A percentile compares a stretch with the other conserved stretches of the same genome.
phyloP scores from a whole-genome alignment of 805 yeast species.

The Schizosaccharomyces lindneri region DNA sequence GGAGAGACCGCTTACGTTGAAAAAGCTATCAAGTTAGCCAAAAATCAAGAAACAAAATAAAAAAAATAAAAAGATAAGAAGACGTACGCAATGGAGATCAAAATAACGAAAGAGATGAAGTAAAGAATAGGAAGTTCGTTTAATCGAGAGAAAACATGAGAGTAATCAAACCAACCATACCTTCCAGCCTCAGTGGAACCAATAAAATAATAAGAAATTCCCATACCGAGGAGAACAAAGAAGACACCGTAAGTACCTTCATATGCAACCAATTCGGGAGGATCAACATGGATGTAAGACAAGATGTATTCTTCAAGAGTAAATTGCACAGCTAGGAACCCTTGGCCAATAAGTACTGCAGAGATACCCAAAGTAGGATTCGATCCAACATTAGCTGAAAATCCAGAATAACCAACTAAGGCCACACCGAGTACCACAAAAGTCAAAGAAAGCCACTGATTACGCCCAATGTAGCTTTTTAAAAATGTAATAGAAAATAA shows the following conservation, averaged over 20 bases:
- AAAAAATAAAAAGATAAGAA: neutral
- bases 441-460: slow-evolving; percentile 46
- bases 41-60: neutral
- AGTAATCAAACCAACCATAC: slow-evolving; percentile 29
- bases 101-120: slow-evolving; percentile 31
- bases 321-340: slow-evolving; percentile 52
- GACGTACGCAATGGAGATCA: slow-evolving; percentile 31
- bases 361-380: slow-evolving; percentile 25
- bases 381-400: slow-evolving; percentile 7
- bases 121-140: slow-evolving; percentile 20
- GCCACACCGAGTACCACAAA: slow-evolving; percentile 45
- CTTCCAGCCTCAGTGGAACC: slow-evolving; percentile 14
- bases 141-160: slow-evolving; percentile 25
- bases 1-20: slow-evolving; percentile 51
- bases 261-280: slow-evolving; percentile 41
- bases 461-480: slow-evolving; percentile 25
- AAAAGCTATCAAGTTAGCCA: slow-evolving; percentile 16
- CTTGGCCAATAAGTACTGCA: slow-evolving; percentile 33
- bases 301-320: slow-evolving; percentile 54
- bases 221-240: slow-evolving; percentile 22
- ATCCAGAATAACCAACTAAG: slow-evolving; percentile 49
- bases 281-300: slow-evolving; percentile 26
- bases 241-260: slow-evolving; percentile 47
- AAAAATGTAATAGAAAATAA: slow-evolving; percentile 39
- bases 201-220: slow-evolving; percentile 15